Percentiles rank a stretch among this genome's conserved stretches.
Conservation (phyloP, 108 stramenopile species). For the Cyclotella choctawhatcheeana region DNA sequence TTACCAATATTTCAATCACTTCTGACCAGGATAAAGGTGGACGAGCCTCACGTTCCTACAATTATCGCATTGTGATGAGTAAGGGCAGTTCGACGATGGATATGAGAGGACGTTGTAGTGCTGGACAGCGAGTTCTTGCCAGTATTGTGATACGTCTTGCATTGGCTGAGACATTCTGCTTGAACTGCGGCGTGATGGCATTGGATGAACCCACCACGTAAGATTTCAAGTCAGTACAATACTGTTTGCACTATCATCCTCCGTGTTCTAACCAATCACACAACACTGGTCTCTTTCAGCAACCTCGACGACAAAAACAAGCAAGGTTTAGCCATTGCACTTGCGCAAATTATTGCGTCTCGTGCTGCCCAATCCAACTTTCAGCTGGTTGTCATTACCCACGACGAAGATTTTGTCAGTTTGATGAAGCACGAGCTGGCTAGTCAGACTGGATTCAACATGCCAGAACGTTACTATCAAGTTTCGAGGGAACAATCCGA, state of each 20-base stretch:
- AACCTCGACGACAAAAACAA: conserved; percentile 97
- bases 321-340: conserved; percentile 91
- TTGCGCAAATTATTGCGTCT: conserved; percentile 93
- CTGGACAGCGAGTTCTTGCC: conserved; percentile 93
- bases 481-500: conserved; percentile 86
- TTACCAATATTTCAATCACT: conserved; percentile 94
- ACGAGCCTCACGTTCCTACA: conserved; percentile 81
- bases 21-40: conserved; percentile 85
- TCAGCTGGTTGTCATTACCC: conserved; percentile 97
- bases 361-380: conserved; percentile 93
- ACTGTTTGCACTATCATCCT: no score
- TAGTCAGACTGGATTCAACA: conserved; percentile 81
- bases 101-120: conserved; percentile 98
- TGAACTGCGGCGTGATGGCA: conserved; percentile 95
- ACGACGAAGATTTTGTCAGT: conserved; percentile 98
- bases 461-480: conserved; percentile 97
- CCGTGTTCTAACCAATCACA: no score
- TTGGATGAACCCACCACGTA: conserved; percentile 95
- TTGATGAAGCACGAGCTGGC: conserved; percentile 93
- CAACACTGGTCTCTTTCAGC: not conserved
- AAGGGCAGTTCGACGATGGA: conserved; percentile 89
- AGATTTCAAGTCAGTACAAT: no score
- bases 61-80: conserved; percentile 98
- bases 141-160: conserved; percentile 99
- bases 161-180: conserved; percentile 98